Evolutionary conservation across 495 filamentous ascomycete species (phyloP).

Genomic region (Evernia prunastri): DNA sequence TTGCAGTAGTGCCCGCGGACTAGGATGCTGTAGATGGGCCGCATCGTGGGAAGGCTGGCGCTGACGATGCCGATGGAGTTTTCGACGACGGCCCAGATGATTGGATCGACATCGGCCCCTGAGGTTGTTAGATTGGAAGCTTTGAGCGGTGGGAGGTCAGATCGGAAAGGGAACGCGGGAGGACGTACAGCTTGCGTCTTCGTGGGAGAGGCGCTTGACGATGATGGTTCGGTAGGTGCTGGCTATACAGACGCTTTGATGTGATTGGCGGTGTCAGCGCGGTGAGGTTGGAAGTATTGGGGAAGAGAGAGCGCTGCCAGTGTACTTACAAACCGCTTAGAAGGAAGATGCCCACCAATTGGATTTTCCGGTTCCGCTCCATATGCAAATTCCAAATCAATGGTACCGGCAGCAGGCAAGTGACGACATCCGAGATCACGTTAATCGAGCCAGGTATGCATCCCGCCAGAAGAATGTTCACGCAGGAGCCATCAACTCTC

Average conservation of each 20-base stretch:
- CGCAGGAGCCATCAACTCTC: conserved; percentile 23
- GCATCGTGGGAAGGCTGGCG: conserved; percentile 18
- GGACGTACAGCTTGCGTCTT: conserved; percentile 15
- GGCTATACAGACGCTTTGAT: conserved; percentile 11
- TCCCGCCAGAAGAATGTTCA: conserved; percentile 27
- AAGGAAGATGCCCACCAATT: conserved; percentile 15
- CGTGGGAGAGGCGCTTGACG: conserved; percentile 8
- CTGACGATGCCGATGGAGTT: conserved; percentile 18
- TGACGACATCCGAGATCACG: conserved; percentile 30
- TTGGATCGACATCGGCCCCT: conserved; percentile 15
- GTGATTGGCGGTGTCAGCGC: background rate
- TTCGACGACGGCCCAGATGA: conserved; percentile 18
- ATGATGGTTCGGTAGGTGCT: conserved; percentile 9
- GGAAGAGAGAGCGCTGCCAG: background rate
- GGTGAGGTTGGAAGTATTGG: background rate
- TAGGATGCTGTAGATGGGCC: conserved; percentile 9
- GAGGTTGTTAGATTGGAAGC: background rate
- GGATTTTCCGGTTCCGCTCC: conserved; percentile 30
- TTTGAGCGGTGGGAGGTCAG: background rate
- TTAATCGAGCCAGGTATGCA: conserved; percentile 27
- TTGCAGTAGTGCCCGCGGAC: conserved; percentile 13
- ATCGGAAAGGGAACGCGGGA: background rate
- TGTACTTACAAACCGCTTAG: conserved; percentile 13
- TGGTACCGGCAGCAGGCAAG: conserved; percentile 28
- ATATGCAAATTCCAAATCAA: conserved; percentile 30